These are phyloP conservation scores for Antitrichia curtipendula DNA, from an alignment of 225 moss, liverwort and hornwort species.

Conservation along the genomic window DNA sequence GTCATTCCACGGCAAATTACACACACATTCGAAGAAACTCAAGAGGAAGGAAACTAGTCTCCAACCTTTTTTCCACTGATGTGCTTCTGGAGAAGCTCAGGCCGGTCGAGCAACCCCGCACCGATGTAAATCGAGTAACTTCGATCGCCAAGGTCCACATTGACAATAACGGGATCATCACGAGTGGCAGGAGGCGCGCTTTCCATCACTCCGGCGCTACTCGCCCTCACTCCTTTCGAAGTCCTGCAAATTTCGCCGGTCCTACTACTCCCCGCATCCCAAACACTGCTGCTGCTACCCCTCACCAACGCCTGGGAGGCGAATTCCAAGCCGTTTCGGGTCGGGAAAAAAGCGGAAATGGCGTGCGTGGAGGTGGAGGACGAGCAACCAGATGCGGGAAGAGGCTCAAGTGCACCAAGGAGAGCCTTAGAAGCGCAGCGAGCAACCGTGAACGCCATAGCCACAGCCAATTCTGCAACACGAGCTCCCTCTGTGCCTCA, in stretches of 20 bases:
- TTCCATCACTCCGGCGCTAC: slow-evolving; percentile 42
- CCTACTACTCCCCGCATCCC: neutral
- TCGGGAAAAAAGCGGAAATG: slow-evolving; percentile 1
- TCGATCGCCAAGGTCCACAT: slow-evolving; percentile 84
- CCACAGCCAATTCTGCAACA: neutral
- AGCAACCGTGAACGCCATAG: slow-evolving; percentile 35
- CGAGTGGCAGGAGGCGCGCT: slow-evolving; percentile 26
- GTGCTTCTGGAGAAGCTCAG: slow-evolving; percentile 81
- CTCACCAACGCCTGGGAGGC: neutral
- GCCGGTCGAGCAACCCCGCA: slow-evolving; percentile 59
- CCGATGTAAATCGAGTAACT: slow-evolving; percentile 98
- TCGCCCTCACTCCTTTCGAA: slow-evolving; percentile 16
- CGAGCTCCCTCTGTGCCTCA: neutral
- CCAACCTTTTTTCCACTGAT: slow-evolving; percentile 72
- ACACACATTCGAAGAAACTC: neutral
- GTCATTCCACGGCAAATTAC: neutral
- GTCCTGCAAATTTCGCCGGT: neutral
- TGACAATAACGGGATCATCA: slow-evolving; percentile 46
- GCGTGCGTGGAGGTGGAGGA: neutral
- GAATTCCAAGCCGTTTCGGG: slow-evolving; percentile 5
- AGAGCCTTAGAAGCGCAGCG: slow-evolving; percentile 6
- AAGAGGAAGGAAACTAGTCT: neutral
- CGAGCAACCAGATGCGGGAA: neutral
- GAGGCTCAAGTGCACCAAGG: neutral
- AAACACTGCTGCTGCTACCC: neutral